Conservation (phyloP, 2,329 filamentous ascomycete species). For the Alternaria atra region DNA sequence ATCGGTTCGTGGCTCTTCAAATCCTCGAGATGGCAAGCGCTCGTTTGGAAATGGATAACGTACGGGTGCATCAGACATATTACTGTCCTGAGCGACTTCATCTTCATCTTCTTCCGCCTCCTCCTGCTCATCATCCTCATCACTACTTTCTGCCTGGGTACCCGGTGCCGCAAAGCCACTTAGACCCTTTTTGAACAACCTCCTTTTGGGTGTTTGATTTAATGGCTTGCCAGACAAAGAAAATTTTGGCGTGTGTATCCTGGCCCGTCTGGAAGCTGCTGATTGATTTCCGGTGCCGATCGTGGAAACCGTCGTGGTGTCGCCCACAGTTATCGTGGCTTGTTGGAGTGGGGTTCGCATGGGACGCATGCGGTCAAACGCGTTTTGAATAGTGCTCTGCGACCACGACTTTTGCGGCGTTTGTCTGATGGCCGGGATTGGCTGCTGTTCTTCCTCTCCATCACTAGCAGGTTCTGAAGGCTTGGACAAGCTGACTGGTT, state of each 20-base stretch:
- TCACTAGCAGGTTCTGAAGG: constrained; percentile 16
- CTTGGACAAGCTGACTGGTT: constrained; percentile 19
- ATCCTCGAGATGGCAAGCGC: constrained; percentile 12
- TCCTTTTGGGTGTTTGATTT: constrained; percentile 38
- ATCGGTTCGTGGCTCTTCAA: constrained; percentile 26
- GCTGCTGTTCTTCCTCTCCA: constrained; percentile 28
- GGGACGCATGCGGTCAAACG: constrained; percentile 71
- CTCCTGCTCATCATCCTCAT: constrained; percentile 31
- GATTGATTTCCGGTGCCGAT: constrained; percentile 62
- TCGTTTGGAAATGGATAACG: constrained; percentile 30
- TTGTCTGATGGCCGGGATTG: constrained; percentile 41
- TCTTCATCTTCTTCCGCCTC: constrained; percentile 26
- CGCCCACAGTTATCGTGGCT: constrained; percentile 79
- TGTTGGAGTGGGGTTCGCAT: constrained; percentile 70
- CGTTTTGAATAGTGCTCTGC: constrained; percentile 62
- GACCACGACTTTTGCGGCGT: constrained; percentile 46
- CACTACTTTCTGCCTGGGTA: constrained; percentile 50
- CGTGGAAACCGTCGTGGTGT: constrained; percentile 70
- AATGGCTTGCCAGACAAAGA: constrained; percentile 40
- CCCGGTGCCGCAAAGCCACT: constrained; percentile 65
- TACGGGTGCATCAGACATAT: constrained; percentile 21
- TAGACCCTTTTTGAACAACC: constrained; percentile 57
- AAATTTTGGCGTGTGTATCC: constrained; percentile 54
- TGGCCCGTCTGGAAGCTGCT: constrained; percentile 59
- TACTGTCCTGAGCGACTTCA: constrained; percentile 25